Base-by-base conservation (phyloP, 306 rosid genomes). In the Senna siamea region DNA sequence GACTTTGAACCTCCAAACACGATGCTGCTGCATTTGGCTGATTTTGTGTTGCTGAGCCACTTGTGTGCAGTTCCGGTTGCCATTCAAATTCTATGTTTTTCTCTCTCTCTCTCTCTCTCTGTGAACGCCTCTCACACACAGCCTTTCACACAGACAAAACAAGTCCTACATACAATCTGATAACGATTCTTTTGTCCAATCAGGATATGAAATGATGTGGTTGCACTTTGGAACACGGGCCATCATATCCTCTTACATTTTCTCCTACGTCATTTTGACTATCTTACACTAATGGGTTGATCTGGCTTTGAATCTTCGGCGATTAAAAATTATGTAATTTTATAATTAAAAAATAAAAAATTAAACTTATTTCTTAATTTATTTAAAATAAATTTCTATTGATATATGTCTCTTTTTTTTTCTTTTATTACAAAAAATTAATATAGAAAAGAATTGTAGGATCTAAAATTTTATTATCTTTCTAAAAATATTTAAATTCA, bases 21-120 rank as follows among this genome's bases (percentile, higher is more conserved):
- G 0, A 26, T 26, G 55, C 67, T 20, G 48, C 74, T 57, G 82
- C 79, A 40, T 60, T 81, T 81, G 57, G 66, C 47, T 30, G 75
- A 50, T 26, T 61, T 74, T 4, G 75, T 32, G 54, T 67, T 66
- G 57, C 41, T 40, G 61, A 75, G 79, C 52, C 82, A 68, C 62
- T 69, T 80, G 69, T 51, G 69, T 23, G 73, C 0, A 53, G 64
- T 67, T 76, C 69, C 76, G 2, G 52, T 68, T 18, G 79, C 80
- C 87, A 84, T 84, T 59, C 28, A 61, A 56, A 0, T 51, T 9
- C 51, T 37, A 2, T 37, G 0, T 5, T 37, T 5, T 7, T 37
- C 7, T 37, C 7, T 37, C 40, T 37, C 40, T 37, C 8, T 44
- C 47, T 41, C 47, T 38, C 32, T 46, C 34, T n/a, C 54, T 19